A percentile compares a stretch with the other conserved stretches of the same genome.
These are phyloP conservation scores for Mercurialis annua DNA, from an alignment of 345 rosid species.

Conservation along the genomic window DNA sequence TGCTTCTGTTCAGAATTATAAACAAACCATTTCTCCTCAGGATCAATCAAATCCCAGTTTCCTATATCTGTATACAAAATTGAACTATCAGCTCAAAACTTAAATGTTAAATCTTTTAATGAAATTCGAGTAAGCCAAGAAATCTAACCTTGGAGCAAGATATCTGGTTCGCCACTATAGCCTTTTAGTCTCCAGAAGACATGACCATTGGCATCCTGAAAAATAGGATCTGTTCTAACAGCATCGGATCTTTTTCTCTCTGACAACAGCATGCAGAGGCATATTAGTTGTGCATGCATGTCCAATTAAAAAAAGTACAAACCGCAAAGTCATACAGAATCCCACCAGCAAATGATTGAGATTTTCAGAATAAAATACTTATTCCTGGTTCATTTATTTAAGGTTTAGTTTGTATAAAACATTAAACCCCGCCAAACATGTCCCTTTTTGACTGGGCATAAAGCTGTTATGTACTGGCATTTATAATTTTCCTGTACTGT, in stretches of 20 bases:
- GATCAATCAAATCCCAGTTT: conserved; percentile 25
- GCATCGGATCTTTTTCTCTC: conserved; percentile 57
- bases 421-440: background rate
- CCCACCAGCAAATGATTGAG: background rate
- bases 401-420: conserved; percentile 5
- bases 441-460: background rate
- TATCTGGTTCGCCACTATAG: conserved; percentile 32
- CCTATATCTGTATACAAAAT: conserved; percentile 44
- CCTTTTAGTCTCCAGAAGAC: conserved; percentile 64
- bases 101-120: conserved; percentile 4
- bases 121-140: conserved; percentile 5
- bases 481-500: background rate
- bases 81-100: background rate
- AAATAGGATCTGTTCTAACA: conserved; percentile 56
- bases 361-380: background rate
- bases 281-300: background rate
- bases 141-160: conserved; percentile 71
- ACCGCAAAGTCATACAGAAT: background rate
- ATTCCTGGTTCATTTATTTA: background rate
- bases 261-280: conserved; percentile 14
- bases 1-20: conserved; percentile 52
- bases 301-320: background rate
- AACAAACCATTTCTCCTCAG: conserved; percentile 58
- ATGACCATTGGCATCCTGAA: conserved; percentile 47
- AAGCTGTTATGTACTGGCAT: background rate